Percentiles rank a stretch among this genome's conserved stretches.
phyloP scores from a whole-genome alignment of 352 stramenopile species.

The Phytophthora agathidicida region DNA sequence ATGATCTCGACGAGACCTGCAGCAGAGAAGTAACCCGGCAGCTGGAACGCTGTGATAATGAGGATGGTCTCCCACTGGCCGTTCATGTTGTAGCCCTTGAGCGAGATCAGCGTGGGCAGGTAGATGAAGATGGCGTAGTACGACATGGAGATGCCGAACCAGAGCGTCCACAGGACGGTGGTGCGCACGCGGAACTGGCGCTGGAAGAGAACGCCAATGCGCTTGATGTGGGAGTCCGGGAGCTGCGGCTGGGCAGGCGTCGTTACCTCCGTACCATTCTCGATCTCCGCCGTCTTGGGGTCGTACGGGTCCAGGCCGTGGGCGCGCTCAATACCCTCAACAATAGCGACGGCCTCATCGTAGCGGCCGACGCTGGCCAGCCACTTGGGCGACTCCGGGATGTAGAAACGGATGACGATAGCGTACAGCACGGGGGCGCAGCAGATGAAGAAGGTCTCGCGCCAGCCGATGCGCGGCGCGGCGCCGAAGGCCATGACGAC shows the following conservation, averaged over 20 bases:
- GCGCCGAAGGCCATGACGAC: constrained; percentile 57
- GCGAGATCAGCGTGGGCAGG: constrained; percentile 53
- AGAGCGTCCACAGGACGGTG: constrained; percentile 68
- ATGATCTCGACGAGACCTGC: constrained; percentile 58
- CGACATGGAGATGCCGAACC: constrained; percentile 72
- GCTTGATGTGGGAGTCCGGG: constrained; percentile 53
- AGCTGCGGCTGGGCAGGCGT: constrained; percentile 22
- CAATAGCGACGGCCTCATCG: constrained; percentile 62
- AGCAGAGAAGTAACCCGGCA: constrained; percentile 66
- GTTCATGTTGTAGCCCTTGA: constrained; percentile 72
- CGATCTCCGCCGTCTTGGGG: constrained; percentile 42
- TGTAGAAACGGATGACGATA: constrained; percentile 50
- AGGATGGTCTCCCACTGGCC: constrained; percentile 54
- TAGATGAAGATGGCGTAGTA: constrained; percentile 80
- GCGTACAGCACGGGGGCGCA: constrained; percentile 60
- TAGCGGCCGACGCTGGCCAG: constrained; percentile 68
- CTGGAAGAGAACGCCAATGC: constrained; percentile 61
- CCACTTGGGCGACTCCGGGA: constrained; percentile 80
- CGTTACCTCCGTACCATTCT: constrained; percentile 25
- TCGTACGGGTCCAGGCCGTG: constrained; percentile 53
- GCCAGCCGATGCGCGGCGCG: constrained; percentile 60
- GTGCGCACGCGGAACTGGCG: constrained; percentile 58
- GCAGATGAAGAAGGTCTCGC: constrained; percentile 62
- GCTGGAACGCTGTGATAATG: constrained; percentile 68
- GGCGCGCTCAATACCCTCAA: constrained; percentile 56